Base-by-base conservation (phyloP, 495 filamentous ascomycete species). In the Podospora sp. region DNA sequence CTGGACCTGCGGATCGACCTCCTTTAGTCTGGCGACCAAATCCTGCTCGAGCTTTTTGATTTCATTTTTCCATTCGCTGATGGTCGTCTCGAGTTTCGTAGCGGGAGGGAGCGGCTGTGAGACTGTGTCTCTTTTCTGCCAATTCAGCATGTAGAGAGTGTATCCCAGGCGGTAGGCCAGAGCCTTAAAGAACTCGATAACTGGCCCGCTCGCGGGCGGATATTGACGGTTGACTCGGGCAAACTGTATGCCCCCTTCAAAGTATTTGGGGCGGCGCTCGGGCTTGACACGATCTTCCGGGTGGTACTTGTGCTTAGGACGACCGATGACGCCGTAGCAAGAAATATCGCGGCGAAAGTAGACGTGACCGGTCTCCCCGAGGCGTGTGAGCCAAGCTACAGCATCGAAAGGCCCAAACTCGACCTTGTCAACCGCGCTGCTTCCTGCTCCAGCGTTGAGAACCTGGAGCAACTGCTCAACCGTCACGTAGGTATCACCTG, bases 261-360 rank as follows among this genome's bases (percentile, higher is more conserved):
- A 20, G 29, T 49, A 33, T 35, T 60, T 49, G 18, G 14, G 26
- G 20, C 57, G 21, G 14, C 20, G 18, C 0, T 24, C 1, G 0
- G 67, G 63, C 66, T 58, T 69, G 0, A 77, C 68, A 14, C 72
- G 72, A 60, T 75, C 65, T 50, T 78, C 74, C 6, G 76, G 74
- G 63, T 65, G 65, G 65, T 55, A 69, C 20, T 68, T 29, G 40
- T 25, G 25, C 0, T 14, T 1, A 0, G 74, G 74, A 0, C 69
- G 71, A 53, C 60, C 16, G 66, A 78, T 66, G 63, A 68, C 18
- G 59, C 74, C 76, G 67, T 75, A 78, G 53, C 62, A 71, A 9
- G 27, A 36, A 0, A 56, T 66, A 26, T 77, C 71, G 4, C 64
- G 60, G 5, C 33, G 33, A 66, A 75, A 77, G 12, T 20, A 46